Percentiles rank a stretch among this genome's conserved stretches.
These are phyloP conservation scores for Cerrena zonata DNA, from an alignment of 1,284 basidiomycete genomes.

Conservation along the genomic window DNA sequence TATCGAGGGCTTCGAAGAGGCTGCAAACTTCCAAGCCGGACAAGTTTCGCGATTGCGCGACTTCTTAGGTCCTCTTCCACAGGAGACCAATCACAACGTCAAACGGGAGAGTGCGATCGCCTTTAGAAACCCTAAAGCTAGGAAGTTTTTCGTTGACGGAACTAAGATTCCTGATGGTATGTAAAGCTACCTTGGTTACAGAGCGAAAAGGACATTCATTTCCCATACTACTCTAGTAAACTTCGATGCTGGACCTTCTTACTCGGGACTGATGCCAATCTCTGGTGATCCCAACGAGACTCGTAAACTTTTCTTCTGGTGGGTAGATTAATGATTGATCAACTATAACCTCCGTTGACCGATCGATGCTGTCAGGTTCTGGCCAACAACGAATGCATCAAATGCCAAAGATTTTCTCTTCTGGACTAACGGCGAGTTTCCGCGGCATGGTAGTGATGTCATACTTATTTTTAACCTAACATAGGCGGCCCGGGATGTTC, in stretches of 20 bases:
- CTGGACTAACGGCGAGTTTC: constrained; percentile 41
- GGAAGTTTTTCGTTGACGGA: constrained; percentile 69
- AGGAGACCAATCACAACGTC: constrained; percentile 7
- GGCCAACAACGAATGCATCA: constrained; percentile 68
- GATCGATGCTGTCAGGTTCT: constrained; percentile 39
- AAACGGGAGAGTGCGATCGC: constrained; percentile 42
- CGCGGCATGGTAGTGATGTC: neutral
- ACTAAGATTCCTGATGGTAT: constrained; percentile 48
- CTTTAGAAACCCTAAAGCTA: constrained; percentile 62
- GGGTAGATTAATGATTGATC: constrained; percentile 1
- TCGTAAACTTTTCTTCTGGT: constrained; percentile 79
- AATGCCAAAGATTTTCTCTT: constrained; percentile 68
- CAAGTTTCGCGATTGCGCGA: constrained; percentile 38
- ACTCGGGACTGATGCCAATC: constrained; percentile 70
- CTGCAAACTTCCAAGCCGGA: constrained; percentile 41
- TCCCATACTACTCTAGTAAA: constrained; percentile 40
- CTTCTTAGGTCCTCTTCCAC: constrained; percentile 35
- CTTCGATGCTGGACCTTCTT: constrained; percentile 71
- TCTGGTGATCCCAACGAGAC: constrained; percentile 55
- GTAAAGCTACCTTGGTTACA: constrained; percentile 22
- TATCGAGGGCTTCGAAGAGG: constrained; percentile 38
- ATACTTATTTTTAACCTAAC: neutral
- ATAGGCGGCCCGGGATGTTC: constrained; percentile 59
- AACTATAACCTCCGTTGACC: neutral
- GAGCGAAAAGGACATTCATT: constrained; percentile 30